A percentile compares a stretch with the other conserved stretches of the same genome.
Conservation (phyloP, 2,329 filamentous ascomycete species). For the Trichoderma asperellum region DNA sequence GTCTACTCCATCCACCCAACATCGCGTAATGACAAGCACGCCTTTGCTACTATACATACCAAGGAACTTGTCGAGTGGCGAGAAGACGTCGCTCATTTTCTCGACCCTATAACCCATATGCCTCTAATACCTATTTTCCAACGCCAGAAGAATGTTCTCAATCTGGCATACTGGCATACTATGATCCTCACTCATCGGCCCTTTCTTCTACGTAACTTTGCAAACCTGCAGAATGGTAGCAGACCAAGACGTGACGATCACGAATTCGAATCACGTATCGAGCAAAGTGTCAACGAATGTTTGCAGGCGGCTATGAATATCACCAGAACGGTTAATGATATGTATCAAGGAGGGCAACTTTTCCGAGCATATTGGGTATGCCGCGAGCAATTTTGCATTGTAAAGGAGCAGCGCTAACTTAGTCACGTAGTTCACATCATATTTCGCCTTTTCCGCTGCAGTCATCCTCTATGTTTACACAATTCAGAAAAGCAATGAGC, state of each 20-base stretch:
- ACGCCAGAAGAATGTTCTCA: slow-evolving; percentile 19
- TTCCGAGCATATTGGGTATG: slow-evolving; percentile 23
- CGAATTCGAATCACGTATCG: slow-evolving; percentile 14
- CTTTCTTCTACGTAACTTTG: slow-evolving; percentile 20
- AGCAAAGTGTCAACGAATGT: slow-evolving; percentile 15
- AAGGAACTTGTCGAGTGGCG: slow-evolving; percentile 18
- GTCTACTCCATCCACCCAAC: slow-evolving; percentile 23
- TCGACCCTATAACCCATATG: slow-evolving; percentile 17
- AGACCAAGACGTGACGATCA: slow-evolving; percentile 15
- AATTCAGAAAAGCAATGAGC: slow-evolving; percentile 23
- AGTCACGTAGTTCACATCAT: slow-evolving; percentile 9
- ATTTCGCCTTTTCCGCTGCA: slow-evolving; percentile 21
- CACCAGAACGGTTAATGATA: slow-evolving; percentile 20
- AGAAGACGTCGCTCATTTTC: slow-evolving; percentile 15
- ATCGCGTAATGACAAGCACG: slow-evolving; percentile 23
- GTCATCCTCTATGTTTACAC: slow-evolving; percentile 18
- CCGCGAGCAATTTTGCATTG: too few species aligned
- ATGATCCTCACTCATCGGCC: slow-evolving; percentile 24
- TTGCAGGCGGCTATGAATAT: slow-evolving; percentile 16
- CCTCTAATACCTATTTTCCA: slow-evolving; percentile 24
- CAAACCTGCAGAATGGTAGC: slow-evolving; percentile 19
- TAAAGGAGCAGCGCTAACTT: not conserved
- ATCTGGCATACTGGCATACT: slow-evolving; percentile 20
- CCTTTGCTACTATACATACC: slow-evolving; percentile 19
- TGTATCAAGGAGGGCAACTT: slow-evolving; percentile 20